Conservation (phyloP, 805 yeast genomes). For the Suhomyces sp. region DNA sequence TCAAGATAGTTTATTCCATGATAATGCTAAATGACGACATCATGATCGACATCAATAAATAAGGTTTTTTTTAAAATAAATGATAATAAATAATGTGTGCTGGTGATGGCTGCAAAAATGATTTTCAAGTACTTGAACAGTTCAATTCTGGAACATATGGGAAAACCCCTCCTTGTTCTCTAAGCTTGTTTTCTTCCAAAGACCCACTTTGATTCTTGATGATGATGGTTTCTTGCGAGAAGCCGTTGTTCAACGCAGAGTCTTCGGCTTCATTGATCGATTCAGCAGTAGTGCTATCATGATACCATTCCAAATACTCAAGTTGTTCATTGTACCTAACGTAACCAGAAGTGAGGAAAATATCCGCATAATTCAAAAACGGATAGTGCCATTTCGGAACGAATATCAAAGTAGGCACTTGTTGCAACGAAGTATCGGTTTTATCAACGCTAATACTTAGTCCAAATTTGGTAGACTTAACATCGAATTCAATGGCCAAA, state of each 20-base stretch:
- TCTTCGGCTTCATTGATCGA: neutral
- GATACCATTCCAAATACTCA: conserved; percentile 73
- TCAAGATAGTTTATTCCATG: neutral
- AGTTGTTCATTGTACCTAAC: conserved; percentile 50
- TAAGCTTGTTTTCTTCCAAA: conserved; percentile 21
- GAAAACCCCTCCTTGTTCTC: conserved; percentile 10
- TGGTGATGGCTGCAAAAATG: too few relatives aligned
- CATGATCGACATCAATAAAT: too few relatives aligned
- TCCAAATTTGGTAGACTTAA: conserved; percentile 45
- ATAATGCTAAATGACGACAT: too few relatives aligned
- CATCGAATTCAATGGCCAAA: conserved; percentile 55
- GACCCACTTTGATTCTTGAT: conserved; percentile 40
- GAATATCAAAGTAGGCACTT: conserved; percentile 63
- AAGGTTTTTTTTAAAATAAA: too few relatives aligned
- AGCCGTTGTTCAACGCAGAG: conserved; percentile 3
- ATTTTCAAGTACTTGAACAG: conserved; percentile 18
- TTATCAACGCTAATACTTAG: conserved; percentile 1
- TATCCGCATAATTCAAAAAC: conserved; percentile 44
- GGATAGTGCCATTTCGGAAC: conserved; percentile 74
- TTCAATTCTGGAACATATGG: conserved; percentile 9
- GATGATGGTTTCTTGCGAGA: conserved; percentile 30
- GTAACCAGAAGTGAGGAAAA: conserved; percentile 56
- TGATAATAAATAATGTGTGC: too few relatives aligned
- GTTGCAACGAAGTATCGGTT: conserved; percentile 9
- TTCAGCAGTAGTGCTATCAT: conserved; percentile 31